Evolutionary conservation across 176 grass and related monocot species (phyloP).

Genomic region (Eleusine coracana): DNA sequence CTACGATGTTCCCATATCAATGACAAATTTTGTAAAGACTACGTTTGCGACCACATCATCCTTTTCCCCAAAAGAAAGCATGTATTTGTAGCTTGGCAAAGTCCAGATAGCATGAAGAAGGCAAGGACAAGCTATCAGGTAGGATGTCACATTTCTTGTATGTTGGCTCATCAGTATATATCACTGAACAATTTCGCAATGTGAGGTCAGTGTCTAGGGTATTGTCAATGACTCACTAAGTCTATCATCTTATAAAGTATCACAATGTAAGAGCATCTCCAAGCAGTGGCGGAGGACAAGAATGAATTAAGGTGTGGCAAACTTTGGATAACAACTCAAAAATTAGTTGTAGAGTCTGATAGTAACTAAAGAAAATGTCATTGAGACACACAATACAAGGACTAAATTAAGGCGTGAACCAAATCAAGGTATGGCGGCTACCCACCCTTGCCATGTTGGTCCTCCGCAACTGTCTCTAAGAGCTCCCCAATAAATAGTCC

Average conservation of each 20-base stretch:
- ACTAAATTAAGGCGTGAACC: no score
- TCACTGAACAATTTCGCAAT: background rate
- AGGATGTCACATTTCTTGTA: conserved; percentile 10
- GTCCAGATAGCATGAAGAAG: background rate
- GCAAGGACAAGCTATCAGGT: conserved; percentile 12
- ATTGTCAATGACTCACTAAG: background rate
- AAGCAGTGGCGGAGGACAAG: no score
- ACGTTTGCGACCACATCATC: background rate
- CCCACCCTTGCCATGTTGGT: no score
- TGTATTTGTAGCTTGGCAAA: background rate
- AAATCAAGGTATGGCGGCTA: no score
- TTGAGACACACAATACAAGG: no score
- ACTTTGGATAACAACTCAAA: no score
- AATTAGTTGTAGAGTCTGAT: no score
- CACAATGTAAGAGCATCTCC: background rate
- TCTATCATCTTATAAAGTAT: background rate
- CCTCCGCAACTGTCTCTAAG: no score
- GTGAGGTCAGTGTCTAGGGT: background rate
- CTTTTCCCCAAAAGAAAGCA: background rate
- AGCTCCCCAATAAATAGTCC: no score
- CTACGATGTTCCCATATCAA: background rate
- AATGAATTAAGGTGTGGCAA: no score
- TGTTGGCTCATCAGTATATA: conserved; percentile 26
- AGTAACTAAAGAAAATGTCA: no score
- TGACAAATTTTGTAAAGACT: background rate